A percentile compares a stretch with the other conserved stretches of the same genome.
These are phyloP conservation scores for Moricandia moricandioides DNA, from an alignment of 345 rosid genomes.

Conservation along the genomic window DNA sequence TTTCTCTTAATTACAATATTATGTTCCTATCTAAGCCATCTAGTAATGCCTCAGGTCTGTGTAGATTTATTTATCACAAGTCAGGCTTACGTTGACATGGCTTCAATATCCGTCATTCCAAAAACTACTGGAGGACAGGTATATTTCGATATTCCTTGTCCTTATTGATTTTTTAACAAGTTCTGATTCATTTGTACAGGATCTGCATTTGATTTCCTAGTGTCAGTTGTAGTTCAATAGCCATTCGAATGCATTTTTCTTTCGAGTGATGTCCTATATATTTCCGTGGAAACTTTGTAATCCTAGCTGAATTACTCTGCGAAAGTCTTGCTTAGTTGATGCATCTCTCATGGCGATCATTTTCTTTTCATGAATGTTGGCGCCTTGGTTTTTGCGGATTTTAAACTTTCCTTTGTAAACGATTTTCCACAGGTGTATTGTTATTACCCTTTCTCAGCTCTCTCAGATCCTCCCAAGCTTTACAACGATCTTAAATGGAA, in stretches of 20 bases:
- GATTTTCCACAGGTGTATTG: conserved; percentile 67
- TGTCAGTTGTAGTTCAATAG: not conserved
- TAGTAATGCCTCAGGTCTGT: conserved; percentile 63
- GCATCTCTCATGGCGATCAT: not conserved
- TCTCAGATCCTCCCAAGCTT: conserved; percentile 89
- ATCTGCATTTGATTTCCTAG: not conserved
- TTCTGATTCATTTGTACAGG: not conserved
- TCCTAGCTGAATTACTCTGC: not conserved
- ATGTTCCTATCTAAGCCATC: conserved; percentile 32
- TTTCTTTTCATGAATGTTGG: not conserved
- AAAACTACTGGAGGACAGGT: conserved; percentile 98
- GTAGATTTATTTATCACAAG: conserved; percentile 87
- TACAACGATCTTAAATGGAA: conserved; percentile 98
- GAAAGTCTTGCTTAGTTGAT: conserved; percentile 1
- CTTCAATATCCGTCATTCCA: conserved; percentile 85
- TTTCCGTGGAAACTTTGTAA: not conserved
- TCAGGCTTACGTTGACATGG: conserved; percentile 85
- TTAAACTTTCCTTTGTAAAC: not conserved
- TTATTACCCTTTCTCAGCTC: conserved; percentile 77
- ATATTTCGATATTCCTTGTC: conserved; percentile 19
- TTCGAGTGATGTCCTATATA: not conserved
- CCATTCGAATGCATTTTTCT: not conserved
- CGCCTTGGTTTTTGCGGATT: not conserved
- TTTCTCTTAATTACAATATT: conserved; percentile 2
- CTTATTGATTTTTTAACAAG: conserved; percentile 2